Percentiles rank a stretch among this genome's conserved stretches.
phyloP scores from a whole-genome alignment of 2,329 filamentous ascomycete species.

The Fusarium dlaminii region DNA sequence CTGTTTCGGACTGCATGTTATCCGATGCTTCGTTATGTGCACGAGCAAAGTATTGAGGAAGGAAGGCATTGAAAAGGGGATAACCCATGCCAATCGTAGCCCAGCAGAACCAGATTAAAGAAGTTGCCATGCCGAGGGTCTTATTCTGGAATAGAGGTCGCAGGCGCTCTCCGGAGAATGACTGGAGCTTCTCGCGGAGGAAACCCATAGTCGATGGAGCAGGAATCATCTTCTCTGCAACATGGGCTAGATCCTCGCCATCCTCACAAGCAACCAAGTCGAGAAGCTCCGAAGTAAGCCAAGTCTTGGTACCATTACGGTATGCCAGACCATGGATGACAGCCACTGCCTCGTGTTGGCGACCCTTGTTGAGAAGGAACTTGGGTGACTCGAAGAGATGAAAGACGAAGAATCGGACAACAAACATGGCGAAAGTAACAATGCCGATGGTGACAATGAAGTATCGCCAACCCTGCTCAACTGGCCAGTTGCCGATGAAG shows the following conservation, averaged over 20 bases:
- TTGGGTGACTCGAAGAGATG: conserved; percentile 87
- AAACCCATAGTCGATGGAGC: conserved; percentile 49
- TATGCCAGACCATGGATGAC: conserved; percentile 82
- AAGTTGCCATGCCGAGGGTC: conserved; percentile 61
- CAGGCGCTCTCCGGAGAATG: conserved; percentile 74
- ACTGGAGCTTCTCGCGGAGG: conserved; percentile 67
- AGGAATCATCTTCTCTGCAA: conserved; percentile 17
- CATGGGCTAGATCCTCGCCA: conserved; percentile 40
- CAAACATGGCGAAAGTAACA: conserved; percentile 79
- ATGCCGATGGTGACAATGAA: conserved; percentile 77
- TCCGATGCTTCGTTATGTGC: conserved; percentile 56
- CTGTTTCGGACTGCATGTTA: conserved; percentile 45
- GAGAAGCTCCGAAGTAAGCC: conserved; percentile 77
- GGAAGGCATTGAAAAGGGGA: conserved; percentile 87
- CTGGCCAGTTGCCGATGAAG: conserved; percentile 75
- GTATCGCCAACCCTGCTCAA: conserved; percentile 79
- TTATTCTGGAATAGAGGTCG: conserved; percentile 70
- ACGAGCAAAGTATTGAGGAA: conserved; percentile 81
- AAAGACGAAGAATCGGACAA: conserved; percentile 81
- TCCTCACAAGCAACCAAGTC: conserved; percentile 62
- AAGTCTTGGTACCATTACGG: conserved; percentile 75
- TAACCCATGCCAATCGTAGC: conserved; percentile 86
- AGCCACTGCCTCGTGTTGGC: conserved; percentile 80
- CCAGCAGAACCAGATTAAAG: conserved; percentile 81
- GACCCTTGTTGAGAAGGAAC: conserved; percentile 78